Conservation (phyloP, 441 rosid genomes). For the Brassica hybrid region DNA sequence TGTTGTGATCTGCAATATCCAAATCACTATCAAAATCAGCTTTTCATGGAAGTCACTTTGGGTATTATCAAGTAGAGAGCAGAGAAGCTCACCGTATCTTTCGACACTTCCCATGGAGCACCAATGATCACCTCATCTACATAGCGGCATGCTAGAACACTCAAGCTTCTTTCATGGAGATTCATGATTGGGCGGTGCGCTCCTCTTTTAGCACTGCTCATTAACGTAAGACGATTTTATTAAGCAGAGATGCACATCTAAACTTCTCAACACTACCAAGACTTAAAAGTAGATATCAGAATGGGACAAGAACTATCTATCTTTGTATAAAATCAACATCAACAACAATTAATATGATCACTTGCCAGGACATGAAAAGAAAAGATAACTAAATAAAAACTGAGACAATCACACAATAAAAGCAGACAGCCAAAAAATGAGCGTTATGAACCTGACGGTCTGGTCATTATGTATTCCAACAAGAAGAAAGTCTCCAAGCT, state of each 20-base stretch:
- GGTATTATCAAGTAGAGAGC: neutral
- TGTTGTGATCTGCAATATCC: slow-evolving; percentile 70
- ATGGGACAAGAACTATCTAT: neutral
- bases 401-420: slow-evolving; percentile 2
- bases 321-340: slow-evolving; percentile 13
- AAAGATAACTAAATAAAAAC: neutral
- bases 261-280: slow-evolving; percentile 14
- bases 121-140: slow-evolving; percentile 99
- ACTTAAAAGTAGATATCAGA: neutral
- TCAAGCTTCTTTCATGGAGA: slow-evolving; percentile 90
- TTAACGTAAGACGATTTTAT: neutral
- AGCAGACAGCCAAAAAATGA: slow-evolving; percentile 5
- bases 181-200: slow-evolving; percentile 82
- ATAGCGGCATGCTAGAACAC: slow-evolving; percentile 92
- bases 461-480: slow-evolving; percentile 91
- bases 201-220: slow-evolving; percentile 81
- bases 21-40: slow-evolving; percentile 19
- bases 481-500: slow-evolving; percentile 89
- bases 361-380: neutral
- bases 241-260: slow-evolving; percentile 15
- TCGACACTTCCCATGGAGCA: slow-evolving; percentile 95
- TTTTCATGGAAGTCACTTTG: neutral
- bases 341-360: neutral
- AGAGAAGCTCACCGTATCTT: slow-evolving; percentile 72
- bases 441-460: slow-evolving; percentile 67